Conservation (phyloP, 2,329 filamentous ascomycete genomes). For the Biscogniauxia mediterranea region DNA sequence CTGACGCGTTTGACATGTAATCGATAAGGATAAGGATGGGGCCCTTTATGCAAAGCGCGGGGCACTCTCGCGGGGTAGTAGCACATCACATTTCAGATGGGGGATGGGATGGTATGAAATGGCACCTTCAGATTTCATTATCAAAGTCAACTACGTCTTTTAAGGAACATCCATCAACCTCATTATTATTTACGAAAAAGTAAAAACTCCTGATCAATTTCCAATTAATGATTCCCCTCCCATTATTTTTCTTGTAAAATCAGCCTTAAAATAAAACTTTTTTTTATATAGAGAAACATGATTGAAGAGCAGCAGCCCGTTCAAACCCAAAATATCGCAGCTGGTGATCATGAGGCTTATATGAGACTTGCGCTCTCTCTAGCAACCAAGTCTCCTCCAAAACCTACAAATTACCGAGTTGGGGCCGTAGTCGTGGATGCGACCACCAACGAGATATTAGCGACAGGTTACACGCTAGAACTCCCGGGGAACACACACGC, state of each 20-base stretch:
- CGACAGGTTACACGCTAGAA: conserved; percentile 88
- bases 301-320: conserved; percentile 7
- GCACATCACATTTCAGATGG: not conserved
- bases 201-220: no score
- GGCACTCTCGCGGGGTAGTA: conserved; percentile 3
- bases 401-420: conserved; percentile 89
- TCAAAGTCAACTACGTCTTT: no score
- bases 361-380: conserved; percentile 74
- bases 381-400: conserved; percentile 76
- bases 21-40: not conserved
- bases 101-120: not conserved
- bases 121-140: no score
- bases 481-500: conserved; percentile 92
- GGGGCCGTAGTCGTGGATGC: conserved; percentile 79
- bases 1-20: conserved; percentile 1
- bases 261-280: not conserved
- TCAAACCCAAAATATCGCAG: conserved; percentile 23
- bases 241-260: no score
- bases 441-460: conserved; percentile 58
- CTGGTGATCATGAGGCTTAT: conserved; percentile 45
- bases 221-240: no score
- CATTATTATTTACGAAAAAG: no score
- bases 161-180: no score
- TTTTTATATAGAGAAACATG: conserved; percentile 17
- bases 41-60: not conserved